phyloP scores from a whole-genome alignment of 2,329 filamentous ascomycete genomes.

The Coniochaeta hoffmannii region DNA sequence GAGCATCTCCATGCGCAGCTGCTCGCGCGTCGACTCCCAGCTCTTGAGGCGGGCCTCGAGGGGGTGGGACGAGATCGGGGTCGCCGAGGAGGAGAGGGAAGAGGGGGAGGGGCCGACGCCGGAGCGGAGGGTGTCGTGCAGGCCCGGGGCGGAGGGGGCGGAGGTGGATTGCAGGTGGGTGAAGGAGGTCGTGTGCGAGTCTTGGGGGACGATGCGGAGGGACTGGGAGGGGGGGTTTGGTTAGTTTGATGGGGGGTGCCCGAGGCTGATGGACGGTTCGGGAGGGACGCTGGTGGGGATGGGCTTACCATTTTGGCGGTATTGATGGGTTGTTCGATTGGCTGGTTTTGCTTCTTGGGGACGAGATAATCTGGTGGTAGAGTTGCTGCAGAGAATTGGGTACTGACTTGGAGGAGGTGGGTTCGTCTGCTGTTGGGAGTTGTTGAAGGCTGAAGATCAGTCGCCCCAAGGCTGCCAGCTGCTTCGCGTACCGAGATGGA shows the following conservation, averaged over 20 bases:
- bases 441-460: conserved; percentile 1
- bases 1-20: conserved; percentile 80
- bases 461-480: neutral
- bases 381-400: neutral
- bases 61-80: conserved; percentile 68
- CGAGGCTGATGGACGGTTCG: neutral
- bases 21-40: conserved; percentile 87
- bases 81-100: conserved; percentile 29
- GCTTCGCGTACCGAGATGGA: conserved; percentile 1
- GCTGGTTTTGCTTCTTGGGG: neutral
- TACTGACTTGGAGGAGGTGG: neutral
- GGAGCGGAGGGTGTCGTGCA: conserved; percentile 87
- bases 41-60: conserved; percentile 82
- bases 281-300: conserved; percentile 1
- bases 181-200: conserved; percentile 58
- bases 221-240: conserved; percentile 44
- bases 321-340: conserved; percentile 4
- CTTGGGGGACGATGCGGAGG: conserved; percentile 78
- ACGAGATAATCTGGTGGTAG: neutral
- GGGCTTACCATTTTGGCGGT: conserved; percentile 41
- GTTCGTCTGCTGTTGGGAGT: conserved; percentile 7
- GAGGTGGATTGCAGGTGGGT: conserved; percentile 54
- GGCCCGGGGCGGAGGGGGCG: conserved; percentile 84
- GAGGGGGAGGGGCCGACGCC: conserved; percentile 61
- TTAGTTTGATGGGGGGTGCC: conserved; percentile 9